These are phyloP conservation scores for Leccinum variicolor DNA, from an alignment of 768 basidiomycete genomes.

Conservation along the genomic window DNA sequence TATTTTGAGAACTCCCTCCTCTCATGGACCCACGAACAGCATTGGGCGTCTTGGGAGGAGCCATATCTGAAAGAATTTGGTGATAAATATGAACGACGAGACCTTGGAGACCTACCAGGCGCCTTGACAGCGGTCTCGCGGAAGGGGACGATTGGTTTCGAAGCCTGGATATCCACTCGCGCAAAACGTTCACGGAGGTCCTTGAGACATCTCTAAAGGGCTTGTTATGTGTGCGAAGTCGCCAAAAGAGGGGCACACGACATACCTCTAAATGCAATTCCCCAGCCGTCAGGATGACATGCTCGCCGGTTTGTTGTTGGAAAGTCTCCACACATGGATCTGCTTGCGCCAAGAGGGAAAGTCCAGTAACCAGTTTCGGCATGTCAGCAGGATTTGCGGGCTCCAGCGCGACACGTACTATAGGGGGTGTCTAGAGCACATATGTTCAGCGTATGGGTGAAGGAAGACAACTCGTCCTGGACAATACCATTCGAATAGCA, in stretches of 20 bases:
- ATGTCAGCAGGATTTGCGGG: slow-evolving; percentile 81
- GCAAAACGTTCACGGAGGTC: slow-evolving; percentile 97
- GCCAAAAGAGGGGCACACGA: not conserved
- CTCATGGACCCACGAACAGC: slow-evolving; percentile 75
- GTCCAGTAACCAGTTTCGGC: slow-evolving; percentile 81
- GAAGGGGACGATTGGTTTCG: slow-evolving; percentile 96
- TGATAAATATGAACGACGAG: not conserved
- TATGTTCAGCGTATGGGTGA: not conserved
- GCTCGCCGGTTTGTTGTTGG: slow-evolving; percentile 95
- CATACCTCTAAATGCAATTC: slow-evolving; percentile 92
- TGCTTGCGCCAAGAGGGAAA: slow-evolving; percentile 87
- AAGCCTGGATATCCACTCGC: slow-evolving; percentile 86
- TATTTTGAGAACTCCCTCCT: slow-evolving; percentile 61
- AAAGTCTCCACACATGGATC: slow-evolving; percentile 98
- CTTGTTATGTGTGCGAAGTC: not conserved
- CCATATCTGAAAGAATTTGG: slow-evolving; percentile 64
- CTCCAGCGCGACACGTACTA: slow-evolving; percentile 93
- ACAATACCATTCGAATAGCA: slow-evolving; percentile 57
- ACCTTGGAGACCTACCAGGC: slow-evolving; percentile 44
- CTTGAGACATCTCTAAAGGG: slow-evolving; percentile 81
- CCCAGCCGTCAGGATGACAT: slow-evolving; percentile 94
- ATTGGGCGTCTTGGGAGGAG: slow-evolving; percentile 69
- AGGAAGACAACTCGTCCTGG: not conserved
- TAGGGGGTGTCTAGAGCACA: slow-evolving; percentile 66
- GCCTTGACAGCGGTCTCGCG: slow-evolving; percentile 89